These are phyloP conservation scores for Sporothrix inflata DNA, from an alignment of 2,329 filamentous ascomycete genomes.

Conservation along the genomic window DNA sequence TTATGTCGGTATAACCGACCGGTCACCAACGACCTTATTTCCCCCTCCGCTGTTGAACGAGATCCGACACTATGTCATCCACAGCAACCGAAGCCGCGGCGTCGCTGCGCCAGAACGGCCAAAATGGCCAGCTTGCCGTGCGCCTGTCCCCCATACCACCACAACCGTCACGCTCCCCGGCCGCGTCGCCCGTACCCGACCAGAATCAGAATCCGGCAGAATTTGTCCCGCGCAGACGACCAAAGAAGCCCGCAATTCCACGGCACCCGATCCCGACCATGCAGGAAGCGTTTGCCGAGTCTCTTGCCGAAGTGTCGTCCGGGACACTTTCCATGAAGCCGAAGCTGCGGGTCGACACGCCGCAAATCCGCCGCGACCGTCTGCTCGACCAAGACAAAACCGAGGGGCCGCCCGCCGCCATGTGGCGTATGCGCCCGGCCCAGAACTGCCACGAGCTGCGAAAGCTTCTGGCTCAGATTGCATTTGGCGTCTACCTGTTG, in stretches of 20 bases:
- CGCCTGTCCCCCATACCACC: conserved; percentile 33
- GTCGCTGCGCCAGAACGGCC: conserved; percentile 33
- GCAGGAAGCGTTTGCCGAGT: conserved; percentile 83
- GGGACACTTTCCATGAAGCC: conserved; percentile 52
- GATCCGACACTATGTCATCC: conserved; percentile 35
- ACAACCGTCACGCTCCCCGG: conserved; percentile 21
- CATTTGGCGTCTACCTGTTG: conserved; percentile 88
- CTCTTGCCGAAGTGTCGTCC: conserved; percentile 71
- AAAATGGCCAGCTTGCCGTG: conserved; percentile 37
- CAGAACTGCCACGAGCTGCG: conserved; percentile 84
- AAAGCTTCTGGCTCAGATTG: conserved; percentile 89
- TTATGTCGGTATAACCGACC: conserved; percentile 16
- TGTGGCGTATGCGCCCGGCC: conserved; percentile 75
- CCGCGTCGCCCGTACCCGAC: conserved; percentile 22
- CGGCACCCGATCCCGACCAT: conserved; percentile 73
- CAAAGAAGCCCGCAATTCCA: conserved; percentile 40
- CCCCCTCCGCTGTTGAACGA: not conserved
- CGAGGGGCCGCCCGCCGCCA: conserved; percentile 70
- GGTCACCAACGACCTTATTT: not conserved
- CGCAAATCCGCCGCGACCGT: conserved; percentile 64
- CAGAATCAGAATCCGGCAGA: conserved; percentile 26
- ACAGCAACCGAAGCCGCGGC: conserved; percentile 32
- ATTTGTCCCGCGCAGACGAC: conserved; percentile 17
- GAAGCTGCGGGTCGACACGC: conserved; percentile 58
- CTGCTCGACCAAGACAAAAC: conserved; percentile 70